Conservation (phyloP, 495 filamentous ascomycete species). For the Neurospora sp. region DNA sequence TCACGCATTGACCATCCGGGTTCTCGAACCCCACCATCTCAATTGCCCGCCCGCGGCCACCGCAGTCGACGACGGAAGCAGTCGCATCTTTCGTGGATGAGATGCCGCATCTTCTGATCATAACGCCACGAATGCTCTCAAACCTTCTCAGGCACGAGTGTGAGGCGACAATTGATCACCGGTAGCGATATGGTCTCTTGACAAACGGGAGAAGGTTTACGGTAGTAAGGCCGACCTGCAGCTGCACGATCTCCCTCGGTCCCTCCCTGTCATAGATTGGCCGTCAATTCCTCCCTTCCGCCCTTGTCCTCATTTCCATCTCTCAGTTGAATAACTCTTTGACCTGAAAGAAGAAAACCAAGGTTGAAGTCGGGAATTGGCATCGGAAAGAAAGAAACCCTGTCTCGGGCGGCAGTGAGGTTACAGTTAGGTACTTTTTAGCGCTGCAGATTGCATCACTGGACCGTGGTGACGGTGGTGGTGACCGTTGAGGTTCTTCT, state of each 20-base stretch:
- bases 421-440: background rate
- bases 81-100: background rate
- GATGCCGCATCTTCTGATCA: background rate
- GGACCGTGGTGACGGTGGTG: background rate
- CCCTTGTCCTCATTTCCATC: background rate
- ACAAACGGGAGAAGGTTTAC: too few species aligned
- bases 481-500: background rate
- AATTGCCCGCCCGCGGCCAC: background rate
- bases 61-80: too few species aligned
- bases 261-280: background rate
- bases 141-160: background rate
- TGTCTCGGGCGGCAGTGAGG: background rate
- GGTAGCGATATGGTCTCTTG: background rate
- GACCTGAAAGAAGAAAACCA: background rate
- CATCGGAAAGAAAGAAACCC: background rate
- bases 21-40: background rate
- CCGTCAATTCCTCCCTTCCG: background rate
- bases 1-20: background rate
- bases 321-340: background rate
- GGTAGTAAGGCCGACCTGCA: background rate
- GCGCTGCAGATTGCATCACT: background rate
- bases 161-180: background rate
- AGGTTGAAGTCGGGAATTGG: background rate
- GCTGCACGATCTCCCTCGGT: background rate
- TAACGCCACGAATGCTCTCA: background rate